These are phyloP conservation scores for Cupressus sempervirens DNA, from an alignment of 75 land plant genomes.

Conservation along the genomic window DNA sequence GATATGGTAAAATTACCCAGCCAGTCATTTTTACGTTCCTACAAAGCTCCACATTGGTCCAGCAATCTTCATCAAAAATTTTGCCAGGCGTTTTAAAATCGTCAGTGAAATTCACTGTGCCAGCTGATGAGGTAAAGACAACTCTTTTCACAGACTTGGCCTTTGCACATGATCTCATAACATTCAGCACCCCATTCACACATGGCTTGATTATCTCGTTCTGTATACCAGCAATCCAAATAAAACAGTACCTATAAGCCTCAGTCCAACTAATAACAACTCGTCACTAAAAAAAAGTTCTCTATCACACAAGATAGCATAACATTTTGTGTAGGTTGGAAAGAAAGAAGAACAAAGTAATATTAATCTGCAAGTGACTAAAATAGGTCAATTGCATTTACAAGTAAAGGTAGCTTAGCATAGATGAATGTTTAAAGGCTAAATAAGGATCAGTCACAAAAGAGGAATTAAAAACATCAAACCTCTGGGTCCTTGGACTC, in stretches of 20 bases:
- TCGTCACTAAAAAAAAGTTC: background rate
- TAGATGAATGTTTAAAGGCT: background rate
- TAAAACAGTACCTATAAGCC: background rate
- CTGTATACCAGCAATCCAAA: constrained; percentile 21
- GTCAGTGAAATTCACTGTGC: constrained; percentile 45
- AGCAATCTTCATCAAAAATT: constrained; percentile 42
- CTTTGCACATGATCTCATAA: constrained; percentile 59
- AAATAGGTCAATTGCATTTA: background rate
- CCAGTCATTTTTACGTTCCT: constrained; percentile 11
- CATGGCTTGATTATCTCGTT: constrained; percentile 62
- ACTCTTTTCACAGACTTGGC: constrained; percentile 58
- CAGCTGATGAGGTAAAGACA: constrained; percentile 64
- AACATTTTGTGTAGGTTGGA: too few species aligned
- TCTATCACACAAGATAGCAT: background rate
- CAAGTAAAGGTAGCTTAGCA: too few species aligned
- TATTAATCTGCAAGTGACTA: background rate
- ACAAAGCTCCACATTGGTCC: constrained; percentile 51
- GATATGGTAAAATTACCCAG: constrained; percentile 29
- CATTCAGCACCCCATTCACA: constrained; percentile 52
- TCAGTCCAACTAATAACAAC: background rate
- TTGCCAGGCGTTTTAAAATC: constrained; percentile 36
- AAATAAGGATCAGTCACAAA: background rate
- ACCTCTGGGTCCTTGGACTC: constrained; percentile 23
- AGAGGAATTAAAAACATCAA: background rate
- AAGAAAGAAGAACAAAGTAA: background rate